A percentile compares a stretch with the other conserved stretches of the same genome.
Conservation (phyloP, 179 eudicot species). For the Pouteria campechiana region DNA sequence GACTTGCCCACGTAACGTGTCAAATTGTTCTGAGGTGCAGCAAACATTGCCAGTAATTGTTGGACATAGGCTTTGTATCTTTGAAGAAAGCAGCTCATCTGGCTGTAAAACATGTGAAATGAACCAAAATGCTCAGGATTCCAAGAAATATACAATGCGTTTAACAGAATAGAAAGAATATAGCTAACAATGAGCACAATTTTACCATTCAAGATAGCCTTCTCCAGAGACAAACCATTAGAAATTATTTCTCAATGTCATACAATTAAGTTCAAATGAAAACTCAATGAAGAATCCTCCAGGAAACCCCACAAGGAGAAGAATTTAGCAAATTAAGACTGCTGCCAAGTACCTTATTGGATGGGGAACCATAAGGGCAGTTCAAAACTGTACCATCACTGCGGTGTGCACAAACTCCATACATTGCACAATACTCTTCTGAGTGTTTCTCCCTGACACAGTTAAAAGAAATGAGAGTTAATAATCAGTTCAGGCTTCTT, state of each 20-base stretch:
- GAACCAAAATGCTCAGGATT: too few species aligned
- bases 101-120: slow-evolving; percentile 51
- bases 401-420: slow-evolving; percentile 82
- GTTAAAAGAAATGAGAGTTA: slow-evolving; percentile 6
- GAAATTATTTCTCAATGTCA: too few species aligned
- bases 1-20: slow-evolving; percentile 71
- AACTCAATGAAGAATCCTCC: too few species aligned
- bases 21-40: slow-evolving; percentile 87
- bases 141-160: too few species aligned
- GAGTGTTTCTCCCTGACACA: slow-evolving; percentile 50
- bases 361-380: slow-evolving; percentile 71
- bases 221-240: too few species aligned
- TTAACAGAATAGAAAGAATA: too few species aligned
- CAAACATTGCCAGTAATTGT: slow-evolving; percentile 88
- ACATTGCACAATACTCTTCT: slow-evolving; percentile 76
- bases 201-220: too few species aligned
- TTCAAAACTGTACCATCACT: slow-evolving; percentile 78
- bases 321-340: too few species aligned
- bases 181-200: too few species aligned
- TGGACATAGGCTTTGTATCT: slow-evolving; percentile 96
- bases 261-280: too few species aligned
- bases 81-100: slow-evolving; percentile 63
- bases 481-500: not conserved
- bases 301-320: too few species aligned
- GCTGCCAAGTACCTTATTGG: slow-evolving; percentile 88